Conservation (phyloP, 1,284 basidiomycete genomes). For the Athelia psychrophila region DNA sequence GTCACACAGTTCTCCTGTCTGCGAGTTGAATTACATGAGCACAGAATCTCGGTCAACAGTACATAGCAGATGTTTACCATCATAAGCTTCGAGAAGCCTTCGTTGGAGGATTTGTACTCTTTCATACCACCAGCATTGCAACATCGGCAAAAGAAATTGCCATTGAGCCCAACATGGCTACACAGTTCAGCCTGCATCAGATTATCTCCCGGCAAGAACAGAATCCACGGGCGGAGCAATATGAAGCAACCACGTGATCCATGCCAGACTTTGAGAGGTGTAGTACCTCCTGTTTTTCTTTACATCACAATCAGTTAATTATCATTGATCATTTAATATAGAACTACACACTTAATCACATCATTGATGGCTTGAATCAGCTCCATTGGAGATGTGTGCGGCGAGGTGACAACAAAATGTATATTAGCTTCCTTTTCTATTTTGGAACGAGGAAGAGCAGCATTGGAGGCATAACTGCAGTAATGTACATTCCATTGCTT, state of each 20-base stretch:
- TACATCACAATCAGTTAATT: not conserved
- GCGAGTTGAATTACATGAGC: not conserved
- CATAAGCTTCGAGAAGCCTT: slow-evolving; percentile 17
- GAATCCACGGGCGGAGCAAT: slow-evolving; percentile 18
- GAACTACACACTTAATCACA: slow-evolving; percentile 18
- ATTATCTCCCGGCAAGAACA: slow-evolving; percentile 28
- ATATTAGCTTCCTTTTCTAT: slow-evolving; percentile 24
- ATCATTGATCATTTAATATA: not conserved
- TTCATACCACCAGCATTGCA: slow-evolving; percentile 25
- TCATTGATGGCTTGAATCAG: slow-evolving; percentile 20
- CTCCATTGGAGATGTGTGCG: slow-evolving; percentile 25
- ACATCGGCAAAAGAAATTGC: slow-evolving; percentile 27
- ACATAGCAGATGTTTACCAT: slow-evolving; percentile 9
- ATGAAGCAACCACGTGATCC: slow-evolving; percentile 14
- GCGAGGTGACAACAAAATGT: slow-evolving; percentile 23
- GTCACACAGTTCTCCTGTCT: slow-evolving; percentile 9
- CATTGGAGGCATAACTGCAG: slow-evolving; percentile 23
- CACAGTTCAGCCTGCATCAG: slow-evolving; percentile 32
- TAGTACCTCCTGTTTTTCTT: not conserved
- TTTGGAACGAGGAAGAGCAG: slow-evolving; percentile 16
- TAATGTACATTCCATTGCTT: slow-evolving; percentile 30
- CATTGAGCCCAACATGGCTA: slow-evolving; percentile 23
- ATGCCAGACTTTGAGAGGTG: slow-evolving; percentile 18
- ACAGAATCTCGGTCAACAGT: not conserved
- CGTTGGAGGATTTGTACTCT: slow-evolving; percentile 16